Base-by-base conservation (phyloP, 2,329 filamentous ascomycete genomes). In the Colletotrichum somersetense region DNA sequence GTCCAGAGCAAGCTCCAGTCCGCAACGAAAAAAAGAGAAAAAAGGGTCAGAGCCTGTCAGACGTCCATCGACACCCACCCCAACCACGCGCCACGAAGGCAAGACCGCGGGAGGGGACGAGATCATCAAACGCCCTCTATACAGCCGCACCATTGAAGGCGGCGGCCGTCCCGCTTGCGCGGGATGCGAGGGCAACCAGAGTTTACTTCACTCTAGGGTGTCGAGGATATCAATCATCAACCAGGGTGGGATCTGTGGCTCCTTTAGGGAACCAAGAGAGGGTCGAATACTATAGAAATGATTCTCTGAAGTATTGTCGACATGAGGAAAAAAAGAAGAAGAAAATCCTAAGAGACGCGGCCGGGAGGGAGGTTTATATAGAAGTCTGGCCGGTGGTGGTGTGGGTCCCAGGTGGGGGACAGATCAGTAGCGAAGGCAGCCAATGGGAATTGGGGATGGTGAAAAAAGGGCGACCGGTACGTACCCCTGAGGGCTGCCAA, bases 251-350 rank as follows among this genome's bases (percentile, higher is more conserved):
- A 89, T 94, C 92, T 96, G 92, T 95, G 90, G 93, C 95, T 97
- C 88, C 88, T 92, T 89, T 95, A 89, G 90, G 91, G 90, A 96
- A 92, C 91, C 94, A 92, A 96, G 93, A 94, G 91, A 89, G 88
- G 89, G 92, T 95, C 91, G 91, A 93, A 89, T 91, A 95, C 95
- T 97, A 95, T 95, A 97, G 93, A 97, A 97, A 93, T 94, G 93
- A 96, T 96, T 95, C 93, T 94, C 84, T 72, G 70, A 72, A 72
- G 70, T 72, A 72, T 72, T 72, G 70, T 72, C 70, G 70, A 72
- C 70, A 72, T 72, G 66, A 72, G 48, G 69, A 64, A 69, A 72
- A 46, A 46, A 68, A 69, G 65, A 44, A 62, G 26, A 26, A 63
- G 61, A 64, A 38, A 69, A 64, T 64, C 20, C 66, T 20, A 69